These are phyloP conservation scores for Shiraia sp. DNA, from an alignment of 2,329 filamentous ascomycete genomes.

Conservation along the genomic window DNA sequence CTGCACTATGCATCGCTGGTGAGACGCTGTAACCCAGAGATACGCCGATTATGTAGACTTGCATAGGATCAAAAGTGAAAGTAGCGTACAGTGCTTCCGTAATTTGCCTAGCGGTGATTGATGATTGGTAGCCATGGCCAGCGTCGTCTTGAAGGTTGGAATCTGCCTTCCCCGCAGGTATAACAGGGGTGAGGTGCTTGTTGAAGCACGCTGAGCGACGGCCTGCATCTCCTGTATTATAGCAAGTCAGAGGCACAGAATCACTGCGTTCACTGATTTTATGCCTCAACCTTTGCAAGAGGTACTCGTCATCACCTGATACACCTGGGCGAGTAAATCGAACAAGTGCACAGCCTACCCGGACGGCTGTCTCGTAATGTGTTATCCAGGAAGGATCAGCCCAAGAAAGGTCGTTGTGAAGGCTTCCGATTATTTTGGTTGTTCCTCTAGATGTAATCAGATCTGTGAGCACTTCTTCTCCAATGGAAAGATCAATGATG, in stretches of 20 bases:
- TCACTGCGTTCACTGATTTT: slow-evolving; percentile 51
- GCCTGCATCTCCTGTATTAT: slow-evolving; percentile 67
- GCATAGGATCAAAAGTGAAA: slow-evolving; percentile 69
- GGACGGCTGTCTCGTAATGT: slow-evolving; percentile 62
- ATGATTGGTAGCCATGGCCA: slow-evolving; percentile 46
- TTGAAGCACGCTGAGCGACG: slow-evolving; percentile 70
- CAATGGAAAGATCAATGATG: slow-evolving; percentile 64
- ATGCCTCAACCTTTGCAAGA: slow-evolving; percentile 60
- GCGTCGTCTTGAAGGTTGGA: no score
- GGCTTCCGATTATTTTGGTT: slow-evolving; percentile 65
- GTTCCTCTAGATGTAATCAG: slow-evolving; percentile 57
- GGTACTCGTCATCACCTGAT: slow-evolving; percentile 65
- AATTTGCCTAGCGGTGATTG: slow-evolving; percentile 65
- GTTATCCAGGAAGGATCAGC: slow-evolving; percentile 58
- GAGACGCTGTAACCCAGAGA: slow-evolving; percentile 74
- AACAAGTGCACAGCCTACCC: slow-evolving; percentile 64
- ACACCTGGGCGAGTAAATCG: slow-evolving; percentile 63
- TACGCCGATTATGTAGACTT: slow-evolving; percentile 74
- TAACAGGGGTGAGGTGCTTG: slow-evolving; percentile 64
- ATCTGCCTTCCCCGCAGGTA: slow-evolving; percentile 37
- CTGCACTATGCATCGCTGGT: slow-evolving; percentile 76
- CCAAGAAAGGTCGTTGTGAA: slow-evolving; percentile 58
- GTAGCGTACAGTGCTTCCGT: slow-evolving; percentile 68
- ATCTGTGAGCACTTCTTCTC: slow-evolving; percentile 55
- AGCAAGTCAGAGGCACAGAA: slow-evolving; percentile 62